Conservation (phyloP, 139 green algal species). For the Chlamydomonas sp. region DNA sequence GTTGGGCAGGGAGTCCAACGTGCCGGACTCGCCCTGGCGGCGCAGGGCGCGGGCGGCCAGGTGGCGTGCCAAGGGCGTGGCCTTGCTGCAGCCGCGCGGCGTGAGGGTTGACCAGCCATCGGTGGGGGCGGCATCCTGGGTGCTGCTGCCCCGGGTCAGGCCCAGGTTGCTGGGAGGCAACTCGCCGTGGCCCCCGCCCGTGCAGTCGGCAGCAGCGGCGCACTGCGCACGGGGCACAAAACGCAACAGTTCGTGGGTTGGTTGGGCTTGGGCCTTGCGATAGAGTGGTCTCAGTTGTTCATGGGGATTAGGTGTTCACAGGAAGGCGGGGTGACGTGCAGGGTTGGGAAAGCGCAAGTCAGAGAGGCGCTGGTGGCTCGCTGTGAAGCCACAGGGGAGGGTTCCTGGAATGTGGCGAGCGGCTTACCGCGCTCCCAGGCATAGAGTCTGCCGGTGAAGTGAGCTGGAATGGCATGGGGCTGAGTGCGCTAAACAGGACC, state of each 20-base stretch:
- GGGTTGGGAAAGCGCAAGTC: too few species aligned
- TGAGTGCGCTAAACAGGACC: too few species aligned
- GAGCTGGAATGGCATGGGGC: too few species aligned
- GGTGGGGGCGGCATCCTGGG: not conserved
- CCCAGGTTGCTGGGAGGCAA: not conserved
- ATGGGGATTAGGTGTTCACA: too few species aligned
- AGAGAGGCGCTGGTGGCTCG: too few species aligned
- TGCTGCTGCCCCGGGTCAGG: not conserved
- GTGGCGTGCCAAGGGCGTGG: not conserved
- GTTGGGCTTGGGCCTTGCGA: conserved; percentile 1
- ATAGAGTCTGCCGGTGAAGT: too few species aligned
- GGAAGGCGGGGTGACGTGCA: too few species aligned
- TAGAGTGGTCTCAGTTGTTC: too few species aligned
- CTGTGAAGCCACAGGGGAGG: too few species aligned
- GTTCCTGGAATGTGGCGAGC: too few species aligned
- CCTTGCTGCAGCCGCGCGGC: not conserved
- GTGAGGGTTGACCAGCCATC: not conserved
- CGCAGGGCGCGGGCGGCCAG: not conserved
- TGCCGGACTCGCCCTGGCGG: not conserved
- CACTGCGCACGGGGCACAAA: not conserved
- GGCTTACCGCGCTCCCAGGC: too few species aligned
- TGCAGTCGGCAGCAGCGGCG: not conserved
- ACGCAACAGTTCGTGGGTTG: not conserved
- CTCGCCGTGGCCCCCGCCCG: not conserved
- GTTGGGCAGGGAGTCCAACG: not conserved